phyloP scores from a whole-genome alignment of 768 basidiomycete genomes.

The Trametes punicea region DNA sequence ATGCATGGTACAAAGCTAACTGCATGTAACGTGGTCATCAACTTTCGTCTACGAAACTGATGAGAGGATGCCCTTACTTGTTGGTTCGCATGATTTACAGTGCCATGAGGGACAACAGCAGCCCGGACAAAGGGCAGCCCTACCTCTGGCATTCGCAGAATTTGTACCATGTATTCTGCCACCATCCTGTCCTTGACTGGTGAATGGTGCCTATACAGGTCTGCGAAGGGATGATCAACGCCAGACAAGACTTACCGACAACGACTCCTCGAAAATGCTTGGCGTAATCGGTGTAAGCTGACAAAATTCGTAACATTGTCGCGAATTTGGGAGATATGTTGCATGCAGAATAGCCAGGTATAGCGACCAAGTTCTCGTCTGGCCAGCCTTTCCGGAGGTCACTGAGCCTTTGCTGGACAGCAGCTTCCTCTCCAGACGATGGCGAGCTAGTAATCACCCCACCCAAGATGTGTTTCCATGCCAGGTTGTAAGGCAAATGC shows the following conservation, averaged over 20 bases:
- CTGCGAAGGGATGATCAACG: neutral
- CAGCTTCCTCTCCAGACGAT: constrained; percentile 25
- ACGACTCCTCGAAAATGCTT: constrained; percentile 63
- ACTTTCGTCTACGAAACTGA: too few species aligned
- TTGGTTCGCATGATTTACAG: neutral
- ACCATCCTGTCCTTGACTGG: constrained; percentile 52
- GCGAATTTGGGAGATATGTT: constrained; percentile 71
- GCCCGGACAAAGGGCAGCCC: constrained; percentile 10
- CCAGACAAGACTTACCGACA: constrained; percentile 44
- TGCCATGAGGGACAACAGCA: neutral
- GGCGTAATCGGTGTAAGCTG: constrained; percentile 49
- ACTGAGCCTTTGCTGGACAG: neutral
- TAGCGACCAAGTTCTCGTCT: constrained; percentile 61
- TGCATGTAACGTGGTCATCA: too few species aligned
- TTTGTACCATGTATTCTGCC: constrained; percentile 46
- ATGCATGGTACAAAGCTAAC: constrained; percentile 48
- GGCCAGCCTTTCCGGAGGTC: constrained; percentile 47
- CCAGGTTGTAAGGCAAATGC: constrained; percentile 62
- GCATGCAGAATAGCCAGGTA: constrained; percentile 51
- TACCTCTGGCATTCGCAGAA: neutral
- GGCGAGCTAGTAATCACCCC: constrained; percentile 35
- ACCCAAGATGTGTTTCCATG: constrained; percentile 57
- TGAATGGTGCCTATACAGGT: neutral
- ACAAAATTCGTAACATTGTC: constrained; percentile 56
- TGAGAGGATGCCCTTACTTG: neutral